phyloP scores from a whole-genome alignment of 257 asterid species.

The Asclepias syriaca region DNA sequence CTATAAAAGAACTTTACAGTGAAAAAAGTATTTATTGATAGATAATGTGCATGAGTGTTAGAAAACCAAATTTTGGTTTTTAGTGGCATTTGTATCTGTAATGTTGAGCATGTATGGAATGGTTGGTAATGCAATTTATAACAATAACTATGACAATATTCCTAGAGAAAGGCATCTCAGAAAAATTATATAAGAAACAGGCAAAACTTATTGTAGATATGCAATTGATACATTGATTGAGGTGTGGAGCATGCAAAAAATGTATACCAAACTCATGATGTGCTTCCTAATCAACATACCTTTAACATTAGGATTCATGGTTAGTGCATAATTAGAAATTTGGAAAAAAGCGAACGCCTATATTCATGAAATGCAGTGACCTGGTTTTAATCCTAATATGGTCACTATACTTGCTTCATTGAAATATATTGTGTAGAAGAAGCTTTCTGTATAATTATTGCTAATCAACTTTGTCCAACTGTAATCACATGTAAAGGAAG shows the following conservation, averaged over 20 bases:
- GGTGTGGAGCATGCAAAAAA: slow-evolving; percentile 72
- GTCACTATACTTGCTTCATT: slow-evolving; percentile 60
- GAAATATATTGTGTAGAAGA: slow-evolving; percentile 63
- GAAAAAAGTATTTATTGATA: too few species aligned
- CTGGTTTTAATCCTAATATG: slow-evolving; percentile 48
- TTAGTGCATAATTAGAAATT: slow-evolving; percentile 71
- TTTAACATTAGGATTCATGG: slow-evolving; percentile 69
- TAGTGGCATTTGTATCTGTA: too few species aligned
- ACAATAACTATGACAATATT: too few species aligned
- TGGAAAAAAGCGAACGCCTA: slow-evolving; percentile 56
- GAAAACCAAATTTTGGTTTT: too few species aligned
- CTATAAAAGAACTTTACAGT: too few species aligned
- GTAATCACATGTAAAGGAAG: slow-evolving; percentile 55
- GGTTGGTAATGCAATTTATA: too few species aligned
- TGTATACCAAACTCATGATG: slow-evolving; percentile 27
- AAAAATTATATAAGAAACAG: too few species aligned
- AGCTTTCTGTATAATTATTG: slow-evolving; percentile 66
- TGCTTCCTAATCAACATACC: slow-evolving; percentile 44
- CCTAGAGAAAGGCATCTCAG: too few species aligned
- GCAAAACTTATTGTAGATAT: slow-evolving; percentile 25
- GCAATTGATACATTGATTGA: slow-evolving; percentile 47
- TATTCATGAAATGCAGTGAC: slow-evolving; percentile 48
- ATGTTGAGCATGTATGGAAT: too few species aligned
- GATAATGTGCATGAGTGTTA: too few species aligned
- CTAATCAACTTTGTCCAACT: slow-evolving; percentile 43